Percentiles rank a stretch among this genome's conserved stretches.
Conservation (phyloP, 352 stramenopile species). For the Pythium myriotylum region DNA sequence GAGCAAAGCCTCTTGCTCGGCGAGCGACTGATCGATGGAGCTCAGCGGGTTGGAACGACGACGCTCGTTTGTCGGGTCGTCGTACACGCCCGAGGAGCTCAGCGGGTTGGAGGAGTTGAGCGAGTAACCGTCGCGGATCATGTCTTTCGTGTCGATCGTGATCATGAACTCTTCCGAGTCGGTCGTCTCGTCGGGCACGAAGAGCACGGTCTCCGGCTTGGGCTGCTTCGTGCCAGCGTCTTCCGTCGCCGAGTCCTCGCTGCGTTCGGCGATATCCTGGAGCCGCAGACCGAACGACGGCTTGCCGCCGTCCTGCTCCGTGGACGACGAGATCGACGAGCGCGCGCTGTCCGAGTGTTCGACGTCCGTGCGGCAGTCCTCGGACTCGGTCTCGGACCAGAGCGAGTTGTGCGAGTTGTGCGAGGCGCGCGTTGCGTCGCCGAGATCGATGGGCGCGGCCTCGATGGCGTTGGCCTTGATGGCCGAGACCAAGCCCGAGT, state of each 20-base stretch:
- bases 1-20: constrained; percentile 29
- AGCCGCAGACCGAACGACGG: constrained; percentile 39
- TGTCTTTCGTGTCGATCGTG: constrained; percentile 54
- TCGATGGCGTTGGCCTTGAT: constrained; percentile 2
- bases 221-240: constrained; percentile 14
- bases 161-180: constrained; percentile 37
- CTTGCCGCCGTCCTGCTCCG: constrained; percentile 31
- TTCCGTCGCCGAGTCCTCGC: constrained; percentile 17
- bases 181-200: constrained; percentile 7
- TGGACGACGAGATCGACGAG: constrained; percentile 33
- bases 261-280: constrained; percentile 38
- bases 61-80: background rate
- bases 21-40: constrained; percentile 25
- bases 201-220: constrained; percentile 8
- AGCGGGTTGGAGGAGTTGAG: constrained; percentile 3
- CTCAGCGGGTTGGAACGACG: constrained; percentile 10
- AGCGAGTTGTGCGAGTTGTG: constrained; percentile 27
- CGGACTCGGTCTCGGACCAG: constrained; percentile 56
- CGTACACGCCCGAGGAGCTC: constrained; percentile 10
- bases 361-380: constrained; percentile 30
- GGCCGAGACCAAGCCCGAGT: background rate
- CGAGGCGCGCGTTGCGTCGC: constrained; percentile 32
- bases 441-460: constrained; percentile 12
- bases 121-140: constrained; percentile 31
- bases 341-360: constrained; percentile 42